Evolutionary conservation across 73 alveolate genomes (phyloP), one percentile per base, ranked within the genome.

Genomic region (Paramecium octaurelia): DNA sequence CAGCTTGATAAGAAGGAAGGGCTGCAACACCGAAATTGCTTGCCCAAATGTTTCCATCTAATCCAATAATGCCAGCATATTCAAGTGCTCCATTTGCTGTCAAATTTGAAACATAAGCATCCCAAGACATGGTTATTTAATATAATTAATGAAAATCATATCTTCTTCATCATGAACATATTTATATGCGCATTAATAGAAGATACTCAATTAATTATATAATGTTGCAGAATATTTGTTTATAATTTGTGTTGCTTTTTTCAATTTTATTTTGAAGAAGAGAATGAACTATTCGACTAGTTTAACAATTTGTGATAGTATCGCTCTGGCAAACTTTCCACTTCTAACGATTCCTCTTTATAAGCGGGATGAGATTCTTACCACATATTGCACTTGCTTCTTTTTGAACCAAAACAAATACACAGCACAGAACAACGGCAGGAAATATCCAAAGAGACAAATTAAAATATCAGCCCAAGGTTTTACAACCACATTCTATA

Each of bases 221-320:
- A 18, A 54, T 54, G 0, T 64, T 64, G 84, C 84, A 64, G 84
- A 64, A 34, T 64, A 23, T 11, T 64, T 64, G 21, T 21, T 48
- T 16, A 27, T 27, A 64, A 6, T 64, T 64, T 64, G 12, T 64
- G 14, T 14, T 31, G 35, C 5, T 31, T 64, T 31, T 14, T 59
- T 99, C 97, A 86, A 68, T 85, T 58, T 93, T 95, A 2, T 64
- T 31, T 64, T 64, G 50, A 64, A 24, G 42, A 31, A 11, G 84
- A 64, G 46, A 12, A 64, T 20, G 84, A 31, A 64, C 84, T 64
- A 31, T 27, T 64, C 14, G 84, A 64, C 31, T 64, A 9, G 46
- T 64, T 64, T 64, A 64, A 34, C 50, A 64, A 64, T 27, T 34
- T 11, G 12, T 64, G 42, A 64, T 34, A 64, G 46, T 64, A 64